phyloP scores from a whole-genome alignment of 2,329 filamentous ascomycete genomes.

The Drechslerella coelobrocha region DNA sequence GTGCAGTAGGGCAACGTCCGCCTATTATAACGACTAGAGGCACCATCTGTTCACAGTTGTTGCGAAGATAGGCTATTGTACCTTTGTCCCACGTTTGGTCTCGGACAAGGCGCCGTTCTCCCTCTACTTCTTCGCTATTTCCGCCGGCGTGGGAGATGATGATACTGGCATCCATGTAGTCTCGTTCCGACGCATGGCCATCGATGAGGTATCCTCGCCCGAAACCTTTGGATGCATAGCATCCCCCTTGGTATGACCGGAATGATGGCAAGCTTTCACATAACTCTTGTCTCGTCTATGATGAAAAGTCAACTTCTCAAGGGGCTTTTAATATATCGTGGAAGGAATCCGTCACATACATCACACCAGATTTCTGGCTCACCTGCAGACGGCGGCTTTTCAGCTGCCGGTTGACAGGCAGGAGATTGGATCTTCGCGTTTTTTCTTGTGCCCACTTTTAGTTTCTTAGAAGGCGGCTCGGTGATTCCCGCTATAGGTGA shows the following conservation, averaged over 20 bases:
- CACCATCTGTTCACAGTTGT: constrained; percentile 62
- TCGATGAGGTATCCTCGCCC: constrained; percentile 68
- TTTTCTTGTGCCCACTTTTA: constrained; percentile 18
- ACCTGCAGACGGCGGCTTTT: constrained; percentile 52
- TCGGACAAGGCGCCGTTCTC: constrained; percentile 58
- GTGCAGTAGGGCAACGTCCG: constrained; percentile 62
- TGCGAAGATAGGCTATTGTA: constrained; percentile 56
- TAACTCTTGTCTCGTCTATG: constrained; percentile 64
- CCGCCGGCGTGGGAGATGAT: constrained; percentile 71
- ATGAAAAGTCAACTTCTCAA: constrained; percentile 6
- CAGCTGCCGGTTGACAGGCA: not conserved
- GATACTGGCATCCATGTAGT: constrained; percentile 68
- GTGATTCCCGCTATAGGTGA: not conserved
- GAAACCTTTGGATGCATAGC: constrained; percentile 64
- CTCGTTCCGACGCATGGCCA: constrained; percentile 63
- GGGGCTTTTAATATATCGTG: not conserved
- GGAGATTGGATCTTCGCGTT: constrained; percentile 5
- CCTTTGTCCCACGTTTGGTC: constrained; percentile 62
- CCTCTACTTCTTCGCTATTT: constrained; percentile 62
- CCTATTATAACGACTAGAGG: constrained; percentile 67
- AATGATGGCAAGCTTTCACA: constrained; percentile 71
- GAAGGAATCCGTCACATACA: constrained; percentile 37
- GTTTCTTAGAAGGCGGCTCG: not conserved
- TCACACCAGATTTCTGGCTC: constrained; percentile 54
- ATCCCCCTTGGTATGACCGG: constrained; percentile 67